These are phyloP conservation scores for Dipodascus geniculatus DNA, from an alignment of 805 yeast species.

Conservation along the genomic window DNA sequence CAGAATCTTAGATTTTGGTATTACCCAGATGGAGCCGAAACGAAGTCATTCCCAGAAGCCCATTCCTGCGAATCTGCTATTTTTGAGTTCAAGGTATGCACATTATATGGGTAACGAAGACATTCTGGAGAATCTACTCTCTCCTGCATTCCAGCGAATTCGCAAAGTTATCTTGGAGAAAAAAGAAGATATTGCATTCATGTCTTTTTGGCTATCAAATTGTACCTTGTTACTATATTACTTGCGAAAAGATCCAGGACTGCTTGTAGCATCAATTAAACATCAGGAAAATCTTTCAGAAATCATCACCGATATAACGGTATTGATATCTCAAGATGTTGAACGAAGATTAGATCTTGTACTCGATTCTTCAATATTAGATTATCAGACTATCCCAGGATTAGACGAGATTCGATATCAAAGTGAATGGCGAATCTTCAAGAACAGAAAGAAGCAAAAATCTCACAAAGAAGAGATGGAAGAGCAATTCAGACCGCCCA, in stretches of 20 bases:
- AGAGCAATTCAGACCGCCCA: conserved; percentile 74
- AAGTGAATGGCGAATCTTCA: conserved; percentile 54
- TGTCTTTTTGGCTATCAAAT: conserved; percentile 82
- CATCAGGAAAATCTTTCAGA: conserved; percentile 21
- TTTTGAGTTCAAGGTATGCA: conserved; percentile 30
- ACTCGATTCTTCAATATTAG: conserved; percentile 31
- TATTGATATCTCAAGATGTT: conserved; percentile 25
- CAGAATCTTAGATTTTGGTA: conserved; percentile 26
- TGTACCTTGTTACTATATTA: conserved; percentile 69
- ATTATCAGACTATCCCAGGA: conserved; percentile 76
- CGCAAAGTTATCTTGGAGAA: conserved; percentile 22
- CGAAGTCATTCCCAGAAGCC: conserved; percentile 28
- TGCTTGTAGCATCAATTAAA: conserved; percentile 19
- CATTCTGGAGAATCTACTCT: conserved; percentile 21
- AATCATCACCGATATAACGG: conserved; percentile 24
- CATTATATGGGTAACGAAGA: conserved; percentile 25
- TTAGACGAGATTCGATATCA: conserved; percentile 65
- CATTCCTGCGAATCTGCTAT: conserved; percentile 31
- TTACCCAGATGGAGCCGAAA: conserved; percentile 26
- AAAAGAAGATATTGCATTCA: conserved; percentile 27
- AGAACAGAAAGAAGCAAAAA: conserved; percentile 35
- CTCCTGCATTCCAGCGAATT: conserved; percentile 25
- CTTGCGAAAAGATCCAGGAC: conserved; percentile 49
- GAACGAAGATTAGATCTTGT: conserved; percentile 25
- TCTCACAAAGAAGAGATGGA: conserved; percentile 63